Base-by-base conservation (phyloP, 2,329 filamentous ascomycete species). In the Aureobasidium leucospermi region DNA sequence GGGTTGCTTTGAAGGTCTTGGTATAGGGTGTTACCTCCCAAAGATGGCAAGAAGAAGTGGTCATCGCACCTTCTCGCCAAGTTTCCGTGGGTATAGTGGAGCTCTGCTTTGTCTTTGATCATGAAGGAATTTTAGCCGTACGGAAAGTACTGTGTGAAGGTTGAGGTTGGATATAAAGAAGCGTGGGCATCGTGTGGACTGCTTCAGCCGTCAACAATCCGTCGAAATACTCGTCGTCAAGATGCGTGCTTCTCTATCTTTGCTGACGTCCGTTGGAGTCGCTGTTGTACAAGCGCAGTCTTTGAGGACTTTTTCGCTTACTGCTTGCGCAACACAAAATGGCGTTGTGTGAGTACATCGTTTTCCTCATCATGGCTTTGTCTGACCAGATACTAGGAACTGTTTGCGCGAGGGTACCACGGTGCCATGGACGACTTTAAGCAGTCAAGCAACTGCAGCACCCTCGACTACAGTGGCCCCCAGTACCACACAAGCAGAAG, bases 351-450 rank as follows among this genome's bases (percentile, higher is more conserved):
- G 13, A 41, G 58, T 47, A 16, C 4, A 15, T 23, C 28, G 2
- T 6, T 0, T 19, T 16, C 16, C 15, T 3, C 6, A 10, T 8
- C 7, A 19, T 23, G n/a, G 28, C 34, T 10, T 29, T 4, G 6
- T 16, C 48, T 58, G 36, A 58, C 23, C 15, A 42, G 9, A 10
- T 13, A 15, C 4, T 13, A 60, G 58, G 7, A 60, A 53, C 11
- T 60, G 58, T 28, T 34, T 60, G 28, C 47, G 48, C 3, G 58
- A 60, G 11, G 58, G 48, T 1, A 60, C 58, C 0, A 55, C 41
- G 1, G 58, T 60, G 6, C 58, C 58, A 2, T 60, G 38, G 39
- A 60, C 48, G 4, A 60, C 58, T 31, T 9, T 53, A 13, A 46
- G 28, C 32, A 53, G 43, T 31, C 31, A 13, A 42, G 31, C 31